Evolutionary conservation across 73 alveolate genomes (phyloP), one percentile per base, ranked within the genome.

Genomic region (Halteria grandinella): DNA sequence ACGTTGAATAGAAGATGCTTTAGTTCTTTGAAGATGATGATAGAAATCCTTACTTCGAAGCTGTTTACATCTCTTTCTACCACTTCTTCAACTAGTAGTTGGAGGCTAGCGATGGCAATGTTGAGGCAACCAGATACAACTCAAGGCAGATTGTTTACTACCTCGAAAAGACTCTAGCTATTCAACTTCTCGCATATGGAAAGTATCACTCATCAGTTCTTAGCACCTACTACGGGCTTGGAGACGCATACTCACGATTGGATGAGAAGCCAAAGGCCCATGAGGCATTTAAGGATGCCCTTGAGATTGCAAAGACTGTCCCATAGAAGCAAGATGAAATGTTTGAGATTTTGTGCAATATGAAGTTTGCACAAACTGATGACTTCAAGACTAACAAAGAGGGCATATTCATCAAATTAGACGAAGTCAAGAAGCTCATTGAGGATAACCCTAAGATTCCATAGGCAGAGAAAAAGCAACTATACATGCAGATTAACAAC

Each of bases 11-110:
- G 17, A 53, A 53, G 29, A 17, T 53, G 43, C 17, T 53, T 11
- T 17, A 53, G 29, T 6, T 11, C 48, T 53, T 53, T 20, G 69
- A 53, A 53, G 69, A 45, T 6, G 69, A 53, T 12, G 69, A 53
- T 20, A 53, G 10, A 23, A 53, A 53, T 23, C 69, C 69, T 18
- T 53, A 53, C 44, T 53, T 53, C 29, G 69, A 53, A 23, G 69
- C 45, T 11, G 44, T 53, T 53, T 53, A 53, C 43, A 53, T 53
- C 48, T n/a, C 69, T 53, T 53, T 25, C 23, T 53, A 17, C 29
- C 69, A 53, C 29, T 53, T 25, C 69, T 53, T 25, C 47, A 53
- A 53, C 29, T n/a, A n/a, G n/a, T n/a, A n/a, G n/a, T 18, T 14
- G 6, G 29, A 25, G 37, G 24, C 15, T 53, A 12, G 17, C 7